These are phyloP conservation scores for Persicaria maculosa DNA, from an alignment of 148 eudicot genomes.

Conservation along the genomic window DNA sequence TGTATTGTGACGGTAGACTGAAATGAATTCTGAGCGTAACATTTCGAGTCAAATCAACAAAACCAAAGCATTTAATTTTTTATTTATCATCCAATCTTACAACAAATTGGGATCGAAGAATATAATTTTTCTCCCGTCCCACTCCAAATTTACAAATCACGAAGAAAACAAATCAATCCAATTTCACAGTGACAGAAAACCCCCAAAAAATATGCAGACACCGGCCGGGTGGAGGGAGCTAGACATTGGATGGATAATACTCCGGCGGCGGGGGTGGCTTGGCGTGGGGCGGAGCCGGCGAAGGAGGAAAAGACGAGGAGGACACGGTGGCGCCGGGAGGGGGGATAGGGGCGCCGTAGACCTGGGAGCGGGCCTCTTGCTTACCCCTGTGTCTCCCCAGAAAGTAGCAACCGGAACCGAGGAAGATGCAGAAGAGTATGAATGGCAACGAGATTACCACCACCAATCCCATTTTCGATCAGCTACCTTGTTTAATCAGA, in stretches of 20 bases:
- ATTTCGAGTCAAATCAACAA: too few species aligned
- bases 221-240: too few species aligned
- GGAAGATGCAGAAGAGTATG: constrained; percentile 25
- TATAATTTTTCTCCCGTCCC: too few species aligned
- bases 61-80: too few species aligned
- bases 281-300: constrained; percentile 5
- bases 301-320: constrained; percentile 25
- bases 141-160: too few species aligned
- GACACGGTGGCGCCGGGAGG: constrained; percentile 26
- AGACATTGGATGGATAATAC: background rate
- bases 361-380: constrained; percentile 30
- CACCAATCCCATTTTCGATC: constrained; percentile 27
- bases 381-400: constrained; percentile 34
- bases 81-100: too few species aligned
- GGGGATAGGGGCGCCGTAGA: constrained; percentile 32
- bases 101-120: too few species aligned
- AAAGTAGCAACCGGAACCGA: constrained; percentile 36
- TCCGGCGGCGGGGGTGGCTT: constrained; percentile 1
- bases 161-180: too few species aligned
- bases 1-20: too few species aligned
- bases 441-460: constrained; percentile 38
- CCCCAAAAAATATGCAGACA: background rate
- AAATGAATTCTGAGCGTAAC: too few species aligned
- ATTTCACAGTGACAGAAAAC: too few species aligned
- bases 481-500: too few species aligned